Evolutionary conservation across 179 eudicot genomes (phyloP), one percentile per base, ranked within the genome.

Genomic region (Actinidia arguta): DNA sequence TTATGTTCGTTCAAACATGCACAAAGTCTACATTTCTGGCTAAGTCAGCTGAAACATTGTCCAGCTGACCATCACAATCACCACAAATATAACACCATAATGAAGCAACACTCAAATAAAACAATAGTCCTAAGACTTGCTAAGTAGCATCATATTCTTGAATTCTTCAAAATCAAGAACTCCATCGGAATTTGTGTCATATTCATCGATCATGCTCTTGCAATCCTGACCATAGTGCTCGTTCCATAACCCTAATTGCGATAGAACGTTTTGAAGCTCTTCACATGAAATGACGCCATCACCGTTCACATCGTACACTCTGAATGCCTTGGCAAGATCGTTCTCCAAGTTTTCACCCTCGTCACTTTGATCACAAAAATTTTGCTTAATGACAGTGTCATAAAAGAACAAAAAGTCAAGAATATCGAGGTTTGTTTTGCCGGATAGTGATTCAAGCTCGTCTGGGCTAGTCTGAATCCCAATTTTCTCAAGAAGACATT

Each of bases 131-230:
- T 58, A 13, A 14, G 14, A 58, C 63, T 10, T 6, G 18, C 63
- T 20, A 47, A 81, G 14, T 78, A 73, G 47, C 98, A 92, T 92
- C 98, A 94, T 94, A 13, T 44, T 81, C 90, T 91, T 94, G 50
- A 94, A 93, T 89, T 94, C 98, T 2, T 90, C 87, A 77, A 94
- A 94, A 82, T 94, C 96, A 8, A 94, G 88, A 31, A 88, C 77
- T 52, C 98, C 98, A 79, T 93, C 96, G 3, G 87, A 82, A 80
- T 93, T 91, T 9, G 62, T 82, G 85, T 94, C 96, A 78, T 85
- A 94, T 47, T 83, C 85, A 3, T 58, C n/a, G 61, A 94, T 91
- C 84, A 92, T 91, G 71, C 82, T 85, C 73, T 78, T 81, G 66
- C 90, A 84, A 86, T 94, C 98, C 73, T 81, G 25, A 12, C 88